phyloP scores from a whole-genome alignment of 2,329 filamentous ascomycete genomes.

The Trichoderma polysporum region DNA sequence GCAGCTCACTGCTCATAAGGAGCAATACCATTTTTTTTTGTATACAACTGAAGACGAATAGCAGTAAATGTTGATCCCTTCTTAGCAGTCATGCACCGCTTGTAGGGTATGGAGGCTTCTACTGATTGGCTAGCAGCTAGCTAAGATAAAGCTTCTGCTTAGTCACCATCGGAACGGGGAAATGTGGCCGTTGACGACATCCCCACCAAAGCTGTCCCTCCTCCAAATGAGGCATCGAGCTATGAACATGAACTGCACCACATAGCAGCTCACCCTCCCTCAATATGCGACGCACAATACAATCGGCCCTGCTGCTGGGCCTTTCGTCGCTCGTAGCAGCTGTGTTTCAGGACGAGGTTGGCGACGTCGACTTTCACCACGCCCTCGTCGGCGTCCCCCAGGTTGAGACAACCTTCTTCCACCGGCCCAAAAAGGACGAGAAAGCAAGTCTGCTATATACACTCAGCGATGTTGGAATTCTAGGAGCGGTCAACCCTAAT shows the following conservation, averaged over 20 bases:
- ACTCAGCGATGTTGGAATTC: slow-evolving; percentile 75
- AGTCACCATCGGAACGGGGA: slow-evolving; percentile 10
- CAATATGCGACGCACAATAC: slow-evolving; percentile 39
- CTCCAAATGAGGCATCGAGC: slow-evolving; percentile 4
- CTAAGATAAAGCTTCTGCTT: slow-evolving; percentile 11
- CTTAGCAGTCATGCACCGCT: no score
- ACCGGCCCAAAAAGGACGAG: slow-evolving; percentile 76
- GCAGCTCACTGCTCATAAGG: no score
- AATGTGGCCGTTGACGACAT: slow-evolving; percentile 20
- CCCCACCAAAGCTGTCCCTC: slow-evolving; percentile 15
- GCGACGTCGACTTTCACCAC: slow-evolving; percentile 89
- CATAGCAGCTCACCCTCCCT: slow-evolving; percentile 13
- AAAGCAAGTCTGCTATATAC: slow-evolving; percentile 91
- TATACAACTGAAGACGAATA: no score
- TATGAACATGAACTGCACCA: slow-evolving; percentile 3
- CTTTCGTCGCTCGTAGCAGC: slow-evolving; percentile 52
- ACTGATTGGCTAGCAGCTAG: no score
- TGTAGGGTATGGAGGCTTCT: no score
- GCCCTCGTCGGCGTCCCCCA: slow-evolving; percentile 82
- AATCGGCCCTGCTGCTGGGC: slow-evolving; percentile 40
- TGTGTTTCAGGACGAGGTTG: slow-evolving; percentile 88
- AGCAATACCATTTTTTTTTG: no score
- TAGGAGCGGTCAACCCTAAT: slow-evolving; percentile 87
- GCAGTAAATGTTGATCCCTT: no score
- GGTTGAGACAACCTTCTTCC: slow-evolving; percentile 87